Conservation (phyloP, 768 basidiomycete genomes). For the Leccinum rimulosum region DNA sequence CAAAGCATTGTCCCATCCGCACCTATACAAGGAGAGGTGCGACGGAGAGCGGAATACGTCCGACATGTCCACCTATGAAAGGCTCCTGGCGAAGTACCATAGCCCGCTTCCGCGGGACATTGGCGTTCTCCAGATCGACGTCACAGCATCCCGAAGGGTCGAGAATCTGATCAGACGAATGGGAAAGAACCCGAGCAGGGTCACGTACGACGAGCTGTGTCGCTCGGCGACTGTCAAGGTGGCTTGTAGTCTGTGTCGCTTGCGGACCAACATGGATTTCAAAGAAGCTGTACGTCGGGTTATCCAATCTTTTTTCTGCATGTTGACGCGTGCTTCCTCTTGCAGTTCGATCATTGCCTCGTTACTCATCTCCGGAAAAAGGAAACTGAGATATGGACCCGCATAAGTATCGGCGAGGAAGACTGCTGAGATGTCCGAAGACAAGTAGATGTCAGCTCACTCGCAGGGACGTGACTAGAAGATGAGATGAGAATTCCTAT, state of each 20-base stretch:
- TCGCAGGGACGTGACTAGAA: not conserved
- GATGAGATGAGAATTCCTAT: not conserved
- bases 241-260: slow-evolving; percentile 5
- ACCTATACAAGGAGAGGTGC: slow-evolving; percentile 2
- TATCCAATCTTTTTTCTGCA: not conserved
- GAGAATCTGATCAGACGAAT: slow-evolving; percentile 11
- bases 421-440: not conserved
- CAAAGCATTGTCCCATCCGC: slow-evolving; percentile 2
- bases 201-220: not conserved
- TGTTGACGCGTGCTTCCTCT: not conserved
- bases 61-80: not conserved
- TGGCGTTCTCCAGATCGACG: slow-evolving; percentile 8
- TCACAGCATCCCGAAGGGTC: not conserved
- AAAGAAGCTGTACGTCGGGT: slow-evolving; percentile 1
- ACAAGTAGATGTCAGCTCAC: not conserved
- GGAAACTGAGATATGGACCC: slow-evolving; percentile 5
- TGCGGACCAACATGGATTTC: slow-evolving; percentile 5
- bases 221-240: slow-evolving; percentile 6
- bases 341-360: not conserved
- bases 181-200: slow-evolving; percentile 6
- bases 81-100: not conserved
- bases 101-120: not conserved
- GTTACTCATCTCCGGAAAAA: not conserved
- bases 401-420: not conserved
- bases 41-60: not conserved